Base-by-base conservation (phyloP, 140 eudicot species). In the Cichorium intybus region DNA sequence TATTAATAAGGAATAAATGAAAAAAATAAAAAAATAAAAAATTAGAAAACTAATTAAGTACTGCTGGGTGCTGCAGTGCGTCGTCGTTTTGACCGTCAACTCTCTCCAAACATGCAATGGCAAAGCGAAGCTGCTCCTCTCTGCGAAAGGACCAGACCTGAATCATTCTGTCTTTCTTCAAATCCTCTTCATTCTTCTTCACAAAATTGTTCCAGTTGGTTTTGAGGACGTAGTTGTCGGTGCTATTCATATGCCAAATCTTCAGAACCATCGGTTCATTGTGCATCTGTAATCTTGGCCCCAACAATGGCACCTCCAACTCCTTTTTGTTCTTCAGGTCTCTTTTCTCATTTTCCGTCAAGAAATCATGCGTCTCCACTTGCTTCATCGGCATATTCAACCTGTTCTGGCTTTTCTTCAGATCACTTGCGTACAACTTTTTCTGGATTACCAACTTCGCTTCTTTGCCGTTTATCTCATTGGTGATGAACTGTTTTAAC, bases 401-500 rank as follows among this genome's bases (percentile, higher is more conserved):
- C 67, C 72, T 33, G 60, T 64, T 64, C 18, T 22, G 27, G 22
- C 4, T n/a, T 15, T 16, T 15, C 1, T 8, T 2, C 1, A 68
- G 5, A 64, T 73, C 78, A 46, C 21, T 7, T 2, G 1, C 0
- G 17, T 7, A 43, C 41, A 73, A n/a, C 2, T 0, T 10, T 48
- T 64, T 73, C 61, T 73, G 47, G 8, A 73, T 56, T 60, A 73
- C 72, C 7, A 64, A 16, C 26, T 23, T 73, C 21, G 46, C 4
- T 0, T 56, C 72, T 0, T 12, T 15, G 23, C 78, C 78, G 11
- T 73, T 55, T 26, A 28, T 29, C 72, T 54, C 46, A 7, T 68
- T 45, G 41, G 20, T 28, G 21, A 55, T 56, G 10, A 41, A 64
- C 60, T 48, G 27, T 14, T 64, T 24, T 45, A 73, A 45, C 24